Base-by-base conservation (phyloP, 2,329 filamentous ascomycete species). In the Pyricularia pennisetigena region DNA sequence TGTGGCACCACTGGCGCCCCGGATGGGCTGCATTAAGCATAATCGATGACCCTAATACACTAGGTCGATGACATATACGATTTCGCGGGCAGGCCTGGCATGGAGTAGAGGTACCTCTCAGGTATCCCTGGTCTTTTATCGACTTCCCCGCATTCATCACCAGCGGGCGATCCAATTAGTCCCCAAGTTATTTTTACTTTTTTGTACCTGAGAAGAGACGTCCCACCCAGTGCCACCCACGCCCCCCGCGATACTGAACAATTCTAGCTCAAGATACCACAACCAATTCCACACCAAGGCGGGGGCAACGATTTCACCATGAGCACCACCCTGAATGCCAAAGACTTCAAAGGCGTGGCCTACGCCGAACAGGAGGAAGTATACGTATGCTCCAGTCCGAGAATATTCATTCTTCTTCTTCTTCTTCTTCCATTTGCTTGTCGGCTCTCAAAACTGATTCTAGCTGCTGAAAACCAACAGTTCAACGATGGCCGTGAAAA, bases 401-500 rank as follows among this genome's bases (percentile, higher is more conserved):
- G 3, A 28, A 2, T 23, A 24, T 61, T 2, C 2, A 14, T 61
- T 24, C 26, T 26, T 28, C n/a, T n/a, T n/a, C n/a, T n/a, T n/a
- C n/a, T n/a, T n/a, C n/a, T n/a, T n/a, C n/a, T n/a, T n/a, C n/a
- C n/a, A 3, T 4, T 24, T 14, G 4, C 24, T 24, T 61, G n/a
- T n/a, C 4, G 28, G 4, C 12, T 1, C 8, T 26, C 24, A 2
- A 28, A 24, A 26, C 57, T 61, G 16, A 20, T 6, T 24, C 1
- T 6, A 28, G 1, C n/a, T n/a, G n/a, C n/a, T n/a, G n/a, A n/a
- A n/a, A 12, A 3, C 32, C 4, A 30, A 59, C 69, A 85, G 81
- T 86, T 85, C 70, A 86, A 92, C 72, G 90, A 93, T 75, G 90
- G 90, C 23, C 85, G 90, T 26, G 91, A 94, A 75, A 86, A 90